Percentiles rank a stretch among this genome's conserved stretches.
Evolutionary conservation across 129 eudicot species (phyloP).

Genomic region (Saussurea involucrata): DNA sequence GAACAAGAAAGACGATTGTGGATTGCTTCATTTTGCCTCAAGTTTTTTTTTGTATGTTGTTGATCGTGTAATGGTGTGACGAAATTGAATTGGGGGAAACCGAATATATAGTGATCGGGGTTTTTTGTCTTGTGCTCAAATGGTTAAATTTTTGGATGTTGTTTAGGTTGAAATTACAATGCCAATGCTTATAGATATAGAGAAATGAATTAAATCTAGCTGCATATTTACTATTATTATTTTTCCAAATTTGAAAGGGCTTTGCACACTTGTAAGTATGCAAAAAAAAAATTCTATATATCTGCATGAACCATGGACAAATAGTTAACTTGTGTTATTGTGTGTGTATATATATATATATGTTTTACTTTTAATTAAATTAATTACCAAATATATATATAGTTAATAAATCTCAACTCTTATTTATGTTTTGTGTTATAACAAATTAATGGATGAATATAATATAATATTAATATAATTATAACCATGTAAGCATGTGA

Average conservation of each 20-base stretch:
- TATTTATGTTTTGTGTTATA: neutral
- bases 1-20: neutral
- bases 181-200: neutral
- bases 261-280: neutral
- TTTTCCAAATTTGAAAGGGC: neutral
- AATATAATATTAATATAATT: too few species aligned
- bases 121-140: neutral
- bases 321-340: too few species aligned
- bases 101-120: neutral
- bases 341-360: too few species aligned
- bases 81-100: neutral
- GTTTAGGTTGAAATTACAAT: neutral
- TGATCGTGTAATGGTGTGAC: neutral
- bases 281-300: too few species aligned
- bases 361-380: too few species aligned
- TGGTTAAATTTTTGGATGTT: neutral
- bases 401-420: too few species aligned
- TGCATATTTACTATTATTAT: neutral
- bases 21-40: neutral
- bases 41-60: neutral
- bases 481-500: neutral
- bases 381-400: too few species aligned
- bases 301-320: too few species aligned
- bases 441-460: too few species aligned
- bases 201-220: neutral